These are phyloP conservation scores for Mycena haematopus DNA, from an alignment of 768 basidiomycete genomes.

Conservation along the genomic window DNA sequence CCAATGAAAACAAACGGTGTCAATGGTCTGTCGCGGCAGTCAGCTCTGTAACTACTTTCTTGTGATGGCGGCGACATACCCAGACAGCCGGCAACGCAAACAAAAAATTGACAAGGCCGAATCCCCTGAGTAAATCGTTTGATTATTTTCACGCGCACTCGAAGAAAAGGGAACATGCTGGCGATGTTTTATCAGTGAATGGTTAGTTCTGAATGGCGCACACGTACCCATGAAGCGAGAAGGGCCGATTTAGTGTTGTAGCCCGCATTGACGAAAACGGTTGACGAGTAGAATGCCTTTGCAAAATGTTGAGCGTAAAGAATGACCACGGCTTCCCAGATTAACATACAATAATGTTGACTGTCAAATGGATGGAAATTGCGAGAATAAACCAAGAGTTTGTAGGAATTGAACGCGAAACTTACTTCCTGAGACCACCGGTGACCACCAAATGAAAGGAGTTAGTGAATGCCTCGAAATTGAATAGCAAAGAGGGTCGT, in stretches of 20 bases:
- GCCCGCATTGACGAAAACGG: conserved; percentile 69
- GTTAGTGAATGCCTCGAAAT: neutral
- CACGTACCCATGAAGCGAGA: conserved; percentile 53
- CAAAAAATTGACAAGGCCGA: conserved; percentile 68
- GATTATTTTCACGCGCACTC: too few species aligned
- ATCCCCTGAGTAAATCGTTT: conserved; percentile 44
- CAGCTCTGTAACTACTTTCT: conserved; percentile 13
- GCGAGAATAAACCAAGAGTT: neutral
- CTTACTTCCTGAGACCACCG: neutral
- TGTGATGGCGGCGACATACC: conserved; percentile 41
- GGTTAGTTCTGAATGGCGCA: too few species aligned
- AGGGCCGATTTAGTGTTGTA: conserved; percentile 63
- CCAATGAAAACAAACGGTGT: conserved; percentile 40
- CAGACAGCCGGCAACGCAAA: conserved; percentile 73
- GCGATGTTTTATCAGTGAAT: too few species aligned
- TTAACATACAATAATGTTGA: conserved; percentile 12
- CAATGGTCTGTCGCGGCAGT: conserved; percentile 53
- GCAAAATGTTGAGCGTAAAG: conserved; percentile 12
- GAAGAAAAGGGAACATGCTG: too few species aligned
- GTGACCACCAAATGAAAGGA: neutral
- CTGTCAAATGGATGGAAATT: too few species aligned
- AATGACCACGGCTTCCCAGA: too few species aligned
- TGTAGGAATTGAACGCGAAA: neutral
- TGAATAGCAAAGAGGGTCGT: conserved; percentile 47
- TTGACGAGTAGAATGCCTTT: conserved; percentile 84